A percentile compares a stretch with the other conserved stretches of the same genome.
phyloP scores from a whole-genome alignment of 148 eudicot genomes.

The Persicaria maculosa region DNA sequence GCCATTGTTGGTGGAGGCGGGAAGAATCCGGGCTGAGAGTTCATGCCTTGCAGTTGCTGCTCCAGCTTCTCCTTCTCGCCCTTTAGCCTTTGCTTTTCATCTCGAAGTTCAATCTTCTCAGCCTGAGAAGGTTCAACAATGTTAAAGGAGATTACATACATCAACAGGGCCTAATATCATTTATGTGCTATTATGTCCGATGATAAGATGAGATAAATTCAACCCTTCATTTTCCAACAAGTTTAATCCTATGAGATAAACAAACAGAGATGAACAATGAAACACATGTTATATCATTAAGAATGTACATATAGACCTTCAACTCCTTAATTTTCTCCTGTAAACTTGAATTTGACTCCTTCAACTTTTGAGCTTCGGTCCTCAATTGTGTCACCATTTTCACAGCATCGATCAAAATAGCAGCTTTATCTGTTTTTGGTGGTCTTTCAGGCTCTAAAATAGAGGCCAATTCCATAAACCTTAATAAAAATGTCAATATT shows the following conservation, averaged over 20 bases:
- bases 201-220: neutral
- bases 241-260: neutral
- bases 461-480: slow-evolving; percentile 63
- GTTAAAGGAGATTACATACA: neutral
- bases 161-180: too few relatives aligned
- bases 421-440: slow-evolving; percentile 64
- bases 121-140: slow-evolving; percentile 19
- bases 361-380: slow-evolving; percentile 56
- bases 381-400: slow-evolving; percentile 60
- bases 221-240: neutral
- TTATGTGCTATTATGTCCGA: too few relatives aligned
- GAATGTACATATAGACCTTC: slow-evolving; percentile 31
- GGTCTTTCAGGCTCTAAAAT: slow-evolving; percentile 63
- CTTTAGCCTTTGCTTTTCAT: slow-evolving; percentile 78
- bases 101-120: slow-evolving; percentile 70
- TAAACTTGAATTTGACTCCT: slow-evolving; percentile 51
- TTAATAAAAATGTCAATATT: slow-evolving; percentile 17
- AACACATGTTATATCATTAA: neutral
- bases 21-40: slow-evolving; percentile 44
- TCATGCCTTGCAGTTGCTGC: slow-evolving; percentile 47
- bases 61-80: slow-evolving; percentile 68
- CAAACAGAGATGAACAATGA: neutral
- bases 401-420: slow-evolving; percentile 60
- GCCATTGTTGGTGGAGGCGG: slow-evolving; percentile 42
- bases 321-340: slow-evolving; percentile 68